Evolutionary conservation across 306 rosid species (phyloP), one percentile per base, ranked within the genome.

Genomic region (Cajanus cajan): DNA sequence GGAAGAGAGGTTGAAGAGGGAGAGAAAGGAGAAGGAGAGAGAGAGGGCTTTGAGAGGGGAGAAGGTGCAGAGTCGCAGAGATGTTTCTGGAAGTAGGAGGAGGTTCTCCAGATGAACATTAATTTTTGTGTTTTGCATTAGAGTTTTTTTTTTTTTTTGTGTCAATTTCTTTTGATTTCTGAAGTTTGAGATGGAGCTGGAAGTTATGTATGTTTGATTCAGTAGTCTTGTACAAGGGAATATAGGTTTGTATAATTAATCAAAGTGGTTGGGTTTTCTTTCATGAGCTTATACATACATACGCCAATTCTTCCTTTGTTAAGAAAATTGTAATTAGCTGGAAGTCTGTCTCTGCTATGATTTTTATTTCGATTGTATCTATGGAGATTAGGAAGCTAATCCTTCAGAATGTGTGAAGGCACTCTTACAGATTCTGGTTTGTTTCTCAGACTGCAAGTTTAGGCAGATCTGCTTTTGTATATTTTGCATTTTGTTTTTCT

Each of bases 21-120:
- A 94, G 90, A 86, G 66, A 80, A 77, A 57, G 18, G 98, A 94
- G 86, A 94, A 89, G 90, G 98, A 91, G 13, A 87, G 97, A 76
- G 97, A 88, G 68, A 85, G 72, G 14, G 86, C 92, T 10, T 78
- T 94, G 86, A 36, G 78, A 36, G 25, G 16, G 8, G 87, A 80
- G 80, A 88, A 86, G 80, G 48, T 50, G 55, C 55, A 44, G 40
- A 79, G 86, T 25, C 62, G 68, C 31, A 67, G 85, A 73, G 84
- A 81, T 66, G 73, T 28, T 71, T 52, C 11, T 33, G 82, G 51
- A 8, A 81, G 79, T 39, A 79, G 81, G 55, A 79, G 82, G 59
- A 82, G 86, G 59, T 76, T 74, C 79, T 48, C 82, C 34, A 88
- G 92, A 89, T 93, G 83, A 87, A 74, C 33, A 18, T 39, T 7